Percentiles rank a stretch among this genome's conserved stretches.
phyloP scores from a whole-genome alignment of 2,329 filamentous ascomycete species.

The Massarina eburnea region DNA sequence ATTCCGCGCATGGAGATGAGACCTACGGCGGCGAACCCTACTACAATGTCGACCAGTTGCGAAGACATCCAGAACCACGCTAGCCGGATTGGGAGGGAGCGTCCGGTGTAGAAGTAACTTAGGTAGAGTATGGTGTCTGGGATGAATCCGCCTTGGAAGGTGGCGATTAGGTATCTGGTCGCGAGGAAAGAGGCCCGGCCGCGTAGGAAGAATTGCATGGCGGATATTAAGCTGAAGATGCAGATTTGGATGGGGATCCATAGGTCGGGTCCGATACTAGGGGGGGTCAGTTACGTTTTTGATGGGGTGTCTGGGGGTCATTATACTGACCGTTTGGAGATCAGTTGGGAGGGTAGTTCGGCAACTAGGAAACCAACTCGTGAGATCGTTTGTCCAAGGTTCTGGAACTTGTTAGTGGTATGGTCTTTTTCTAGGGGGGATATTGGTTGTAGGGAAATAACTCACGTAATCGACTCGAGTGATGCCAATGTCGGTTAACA shows the following conservation, averaged over 20 bases:
- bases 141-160: constrained; percentile 54
- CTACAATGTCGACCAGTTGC: constrained; percentile 29
- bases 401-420: constrained; percentile 12
- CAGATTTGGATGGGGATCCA: constrained; percentile 45
- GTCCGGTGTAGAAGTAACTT: constrained; percentile 66
- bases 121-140: constrained; percentile 33
- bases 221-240: constrained; percentile 47
- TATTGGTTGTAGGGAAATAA: neutral
- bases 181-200: constrained; percentile 45
- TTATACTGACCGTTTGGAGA: constrained; percentile 38
- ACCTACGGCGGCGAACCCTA: constrained; percentile 33
- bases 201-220: constrained; percentile 67
- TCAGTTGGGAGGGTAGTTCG: constrained; percentile 45
- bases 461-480: constrained; percentile 9
- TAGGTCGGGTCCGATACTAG: constrained; percentile 37
- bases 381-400: constrained; percentile 54
- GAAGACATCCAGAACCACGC: constrained; percentile 44
- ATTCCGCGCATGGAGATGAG: constrained; percentile 43
- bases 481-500: constrained; percentile 20
- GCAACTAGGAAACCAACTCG: constrained; percentile 73
- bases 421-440: neutral
- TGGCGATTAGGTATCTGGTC: constrained; percentile 40
- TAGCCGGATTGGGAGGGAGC: constrained; percentile 52
- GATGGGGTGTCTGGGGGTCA: neutral
- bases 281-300: neutral